Evolutionary conservation across 2,329 filamentous ascomycete species (phyloP).

Genomic region (Didymellaceae sp.): DNA sequence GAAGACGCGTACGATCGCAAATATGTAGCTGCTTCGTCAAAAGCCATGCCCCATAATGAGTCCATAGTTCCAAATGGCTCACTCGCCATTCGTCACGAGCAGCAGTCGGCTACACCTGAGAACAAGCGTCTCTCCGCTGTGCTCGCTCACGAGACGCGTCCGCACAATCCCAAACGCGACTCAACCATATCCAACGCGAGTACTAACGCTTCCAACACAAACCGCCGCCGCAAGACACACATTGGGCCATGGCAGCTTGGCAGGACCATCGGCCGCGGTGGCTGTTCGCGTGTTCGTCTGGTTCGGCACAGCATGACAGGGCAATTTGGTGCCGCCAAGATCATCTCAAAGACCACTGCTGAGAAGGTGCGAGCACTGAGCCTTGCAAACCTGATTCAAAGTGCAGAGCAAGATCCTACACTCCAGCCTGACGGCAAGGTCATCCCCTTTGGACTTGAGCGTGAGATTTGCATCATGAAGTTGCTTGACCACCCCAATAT

Average conservation of each 20-base stretch:
- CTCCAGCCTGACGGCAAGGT: constrained; percentile 64
- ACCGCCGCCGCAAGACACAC: constrained; percentile 68
- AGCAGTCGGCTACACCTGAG: constrained; percentile 46
- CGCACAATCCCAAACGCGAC: constrained; percentile 57
- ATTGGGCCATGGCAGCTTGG: constrained; percentile 95
- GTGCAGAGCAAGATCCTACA: constrained; percentile 66
- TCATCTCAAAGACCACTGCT: constrained; percentile 81
- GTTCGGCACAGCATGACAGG: constrained; percentile 81
- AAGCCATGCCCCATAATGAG: constrained; percentile 52
- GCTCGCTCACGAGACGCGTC: constrained; percentile 53
- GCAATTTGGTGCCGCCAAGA: constrained; percentile 90
- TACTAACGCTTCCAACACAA: constrained; percentile 58
- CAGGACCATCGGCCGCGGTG: constrained; percentile 85
- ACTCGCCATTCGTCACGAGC: constrained; percentile 49
- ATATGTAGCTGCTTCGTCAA: constrained; percentile 24
- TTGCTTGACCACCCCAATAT: constrained; percentile 94
- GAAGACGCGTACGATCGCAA: constrained; percentile 30
- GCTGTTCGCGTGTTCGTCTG: constrained; percentile 84
- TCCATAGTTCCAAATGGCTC: constrained; percentile 54
- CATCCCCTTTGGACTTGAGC: constrained; percentile 87
- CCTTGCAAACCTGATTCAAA: constrained; percentile 80
- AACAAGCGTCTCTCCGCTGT: constrained; percentile 62
- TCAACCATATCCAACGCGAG: constrained; percentile 63
- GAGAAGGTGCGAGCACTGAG: constrained; percentile 85
- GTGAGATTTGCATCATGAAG: constrained; percentile 97